Percentiles rank a stretch among this genome's conserved stretches.
Evolutionary conservation across 164 flowering plant genomes (phyloP).

Genomic region (Tetrastigma voinierianum): DNA sequence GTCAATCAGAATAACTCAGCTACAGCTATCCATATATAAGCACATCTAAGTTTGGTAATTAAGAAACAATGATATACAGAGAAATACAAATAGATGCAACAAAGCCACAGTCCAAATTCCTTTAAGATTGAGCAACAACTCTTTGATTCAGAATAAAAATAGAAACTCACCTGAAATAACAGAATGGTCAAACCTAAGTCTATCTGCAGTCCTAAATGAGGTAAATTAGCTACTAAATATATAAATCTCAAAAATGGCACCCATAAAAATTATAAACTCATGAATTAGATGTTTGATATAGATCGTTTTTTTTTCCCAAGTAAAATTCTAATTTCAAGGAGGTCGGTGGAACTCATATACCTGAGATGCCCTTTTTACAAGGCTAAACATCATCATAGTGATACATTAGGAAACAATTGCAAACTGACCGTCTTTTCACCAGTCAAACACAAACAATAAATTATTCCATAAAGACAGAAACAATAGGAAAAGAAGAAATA

Average conservation of each 20-base stretch:
- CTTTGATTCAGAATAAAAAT: neutral
- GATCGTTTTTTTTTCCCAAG: too few relatives aligned
- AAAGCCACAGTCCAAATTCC: too few relatives aligned
- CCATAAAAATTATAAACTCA: too few relatives aligned
- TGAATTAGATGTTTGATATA: too few relatives aligned
- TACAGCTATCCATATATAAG: too few relatives aligned
- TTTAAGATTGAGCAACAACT: neutral
- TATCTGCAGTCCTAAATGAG: conserved; percentile 51
- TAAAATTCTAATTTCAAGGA: neutral
- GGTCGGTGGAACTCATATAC: neutral
- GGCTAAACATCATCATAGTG: conserved; percentile 27
- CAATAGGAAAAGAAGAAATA: neutral
- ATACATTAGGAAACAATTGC: conserved; percentile 28
- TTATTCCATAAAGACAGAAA: neutral
- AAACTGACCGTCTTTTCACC: conserved; percentile 38
- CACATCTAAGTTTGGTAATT: too few relatives aligned
- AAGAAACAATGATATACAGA: too few relatives aligned
- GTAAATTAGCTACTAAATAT: neutral
- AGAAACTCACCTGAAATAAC: conserved; percentile 49
- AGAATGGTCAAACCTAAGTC: conserved; percentile 62
- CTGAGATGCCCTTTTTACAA: conserved; percentile 34
- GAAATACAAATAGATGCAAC: too few relatives aligned
- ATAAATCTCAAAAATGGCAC: too few relatives aligned
- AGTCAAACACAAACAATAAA: conserved; percentile 17
- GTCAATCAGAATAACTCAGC: too few relatives aligned